Evolutionary conservation across 495 filamentous ascomycete species (phyloP), one percentile per base, ranked within the genome.

Genomic region (Hamigera avellanea): DNA sequence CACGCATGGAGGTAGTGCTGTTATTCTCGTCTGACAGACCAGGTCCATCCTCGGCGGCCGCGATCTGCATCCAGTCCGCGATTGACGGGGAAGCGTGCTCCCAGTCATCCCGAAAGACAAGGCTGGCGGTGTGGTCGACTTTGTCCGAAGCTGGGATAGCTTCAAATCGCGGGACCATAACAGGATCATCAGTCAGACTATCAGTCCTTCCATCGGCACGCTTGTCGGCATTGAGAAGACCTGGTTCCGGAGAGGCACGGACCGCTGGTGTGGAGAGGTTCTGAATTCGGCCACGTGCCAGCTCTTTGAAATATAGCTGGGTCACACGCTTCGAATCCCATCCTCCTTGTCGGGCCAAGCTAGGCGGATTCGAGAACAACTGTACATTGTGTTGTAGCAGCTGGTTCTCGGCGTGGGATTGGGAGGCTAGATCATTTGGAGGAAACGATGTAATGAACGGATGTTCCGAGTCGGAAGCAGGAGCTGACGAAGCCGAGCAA

Each of bases 71-170:
- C 60, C 69, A 71, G 42, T 72, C 70, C 38, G 61, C 62, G 26
- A 75, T 69, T 2, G 70, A 75, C 5, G 71, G 71, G 7, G 71
- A 75, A 15, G 69, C 69, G 47, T 69, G 59, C 36, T 63, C 63
- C 67, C 66, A 73, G 40, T 75, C 71, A 41, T 67, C 64, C 14
- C 60, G 64, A 6, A 60, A 47, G 16, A 58, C 52, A 18, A 75
- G 44, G 37, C 67, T 73, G 15, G 71, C 62, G 2, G 56, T 45
- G 35, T 65, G 49, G 4, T 45, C 35, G 12, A 43, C 19, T 16
- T 42, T 47, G 19, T 55, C 52, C 1, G 49, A 41, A 9, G 30
- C 19, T 9, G 49, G 35, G 4, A 45, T 18, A 14, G 48, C 52
- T 3, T 56, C 45, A 25, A 40, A 39, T 16, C 41, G 39, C 8